A percentile compares a stretch with the other conserved stretches of the same genome.
These are phyloP conservation scores for Liquidambar formosana DNA, from an alignment of 164 flowering plant species.

Conservation along the genomic window DNA sequence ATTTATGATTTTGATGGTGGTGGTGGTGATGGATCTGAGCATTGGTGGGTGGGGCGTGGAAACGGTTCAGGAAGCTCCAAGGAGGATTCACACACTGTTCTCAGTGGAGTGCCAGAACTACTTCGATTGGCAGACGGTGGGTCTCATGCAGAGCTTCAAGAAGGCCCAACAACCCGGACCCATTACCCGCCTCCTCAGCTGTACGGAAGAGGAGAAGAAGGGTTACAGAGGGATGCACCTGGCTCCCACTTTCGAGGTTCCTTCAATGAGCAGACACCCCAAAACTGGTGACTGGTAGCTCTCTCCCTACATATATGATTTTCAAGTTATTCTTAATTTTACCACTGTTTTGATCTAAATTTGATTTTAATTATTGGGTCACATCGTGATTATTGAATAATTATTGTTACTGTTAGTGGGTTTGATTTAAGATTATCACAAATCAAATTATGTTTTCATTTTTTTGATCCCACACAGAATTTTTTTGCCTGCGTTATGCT, in stretches of 20 bases:
- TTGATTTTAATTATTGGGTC: background rate
- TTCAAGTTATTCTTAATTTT: no score
- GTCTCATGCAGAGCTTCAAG: slow-evolving; percentile 83
- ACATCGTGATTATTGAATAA: background rate
- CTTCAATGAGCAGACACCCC: slow-evolving; percentile 97
- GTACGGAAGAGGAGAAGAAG: slow-evolving; percentile 90
- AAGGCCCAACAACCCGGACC: slow-evolving; percentile 90
- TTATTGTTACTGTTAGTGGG: background rate
- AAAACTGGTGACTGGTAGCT: slow-evolving; percentile 89
- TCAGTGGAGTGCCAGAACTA: slow-evolving; percentile 96
- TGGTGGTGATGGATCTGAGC: slow-evolving; percentile 10
- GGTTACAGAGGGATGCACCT: slow-evolving; percentile 78
- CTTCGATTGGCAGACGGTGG: slow-evolving; percentile 99
- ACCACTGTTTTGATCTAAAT: background rate
- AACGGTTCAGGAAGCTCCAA: slow-evolving; percentile 43
- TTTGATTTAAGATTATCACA: background rate
- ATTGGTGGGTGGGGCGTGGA: slow-evolving; percentile 23
- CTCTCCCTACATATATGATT: no score
- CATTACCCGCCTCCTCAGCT: slow-evolving; percentile 87
- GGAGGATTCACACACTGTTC: slow-evolving; percentile 93
- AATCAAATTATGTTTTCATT: background rate
- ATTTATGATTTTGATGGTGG: slow-evolving; percentile 21
- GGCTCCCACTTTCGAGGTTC: slow-evolving; percentile 95
- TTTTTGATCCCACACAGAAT: background rate
- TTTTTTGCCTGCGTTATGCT: no score